These are phyloP conservation scores for Hyaloperonospora brassicae DNA, from an alignment of 352 stramenopile species.

Conservation along the genomic window DNA sequence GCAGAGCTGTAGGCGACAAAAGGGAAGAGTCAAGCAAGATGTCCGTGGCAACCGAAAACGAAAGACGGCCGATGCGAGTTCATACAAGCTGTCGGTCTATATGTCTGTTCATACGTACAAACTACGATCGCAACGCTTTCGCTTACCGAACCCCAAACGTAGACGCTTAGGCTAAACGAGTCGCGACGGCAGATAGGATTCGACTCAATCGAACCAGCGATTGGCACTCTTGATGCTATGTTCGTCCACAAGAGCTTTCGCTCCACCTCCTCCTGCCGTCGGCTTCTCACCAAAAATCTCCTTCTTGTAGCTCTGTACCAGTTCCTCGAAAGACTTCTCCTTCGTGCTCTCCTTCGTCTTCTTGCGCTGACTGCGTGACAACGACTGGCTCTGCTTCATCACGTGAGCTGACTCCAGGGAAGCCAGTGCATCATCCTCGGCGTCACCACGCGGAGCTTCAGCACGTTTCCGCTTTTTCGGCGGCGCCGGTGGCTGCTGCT, in stretches of 20 bases:
- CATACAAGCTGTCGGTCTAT: slow-evolving; percentile 17
- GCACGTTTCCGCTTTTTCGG: slow-evolving; percentile 41
- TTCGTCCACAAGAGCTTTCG: slow-evolving; percentile 8
- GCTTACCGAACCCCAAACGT: neutral
- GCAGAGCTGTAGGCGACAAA: too few relatives aligned
- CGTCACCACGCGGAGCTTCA: slow-evolving; percentile 12
- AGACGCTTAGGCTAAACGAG: neutral
- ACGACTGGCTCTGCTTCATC: slow-evolving; percentile 28
- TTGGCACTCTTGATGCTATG: slow-evolving; percentile 24
- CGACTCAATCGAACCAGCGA: slow-evolving; percentile 63
- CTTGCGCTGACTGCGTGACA: slow-evolving; percentile 71
- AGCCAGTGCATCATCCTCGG: slow-evolving; percentile 20
- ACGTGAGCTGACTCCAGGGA: slow-evolving; percentile 15
- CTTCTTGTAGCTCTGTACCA: slow-evolving; percentile 80
- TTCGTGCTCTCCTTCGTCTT: slow-evolving; percentile 37
- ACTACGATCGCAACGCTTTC: neutral
- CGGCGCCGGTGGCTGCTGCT: slow-evolving; percentile 30
- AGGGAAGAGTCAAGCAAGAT: too few relatives aligned
- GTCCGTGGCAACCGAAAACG: too few relatives aligned
- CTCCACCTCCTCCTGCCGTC: neutral
- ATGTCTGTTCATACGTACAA: slow-evolving; percentile 3
- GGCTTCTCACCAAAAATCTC: slow-evolving; percentile 63
- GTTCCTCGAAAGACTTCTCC: slow-evolving; percentile 68
- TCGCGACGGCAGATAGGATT: slow-evolving; percentile 1
- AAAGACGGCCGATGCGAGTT: neutral